phyloP scores from a whole-genome alignment of 2,329 filamentous ascomycete genomes.

The Lasiodiplodia hormozganensis region DNA sequence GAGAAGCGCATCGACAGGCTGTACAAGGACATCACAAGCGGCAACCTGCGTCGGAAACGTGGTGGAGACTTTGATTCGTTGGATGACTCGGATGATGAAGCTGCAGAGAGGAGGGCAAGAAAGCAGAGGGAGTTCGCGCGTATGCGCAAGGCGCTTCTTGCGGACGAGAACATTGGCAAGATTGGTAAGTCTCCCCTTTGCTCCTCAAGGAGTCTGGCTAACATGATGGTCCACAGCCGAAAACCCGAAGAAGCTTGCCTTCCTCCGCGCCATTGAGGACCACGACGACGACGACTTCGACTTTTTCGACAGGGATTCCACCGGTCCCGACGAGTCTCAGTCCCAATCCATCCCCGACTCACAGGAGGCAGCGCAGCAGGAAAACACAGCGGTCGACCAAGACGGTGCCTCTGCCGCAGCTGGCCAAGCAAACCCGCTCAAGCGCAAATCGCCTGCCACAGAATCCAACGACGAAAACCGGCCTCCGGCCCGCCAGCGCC shows the following conservation, averaged over 20 bases:
- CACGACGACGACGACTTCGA: slow-evolving; percentile 74
- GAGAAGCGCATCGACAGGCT: slow-evolving; percentile 90
- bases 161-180: slow-evolving; percentile 89
- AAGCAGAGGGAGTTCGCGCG: slow-evolving; percentile 89
- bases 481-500: slow-evolving; percentile 67
- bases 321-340: slow-evolving; percentile 41
- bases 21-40: slow-evolving; percentile 90
- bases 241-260: slow-evolving; percentile 87
- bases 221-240: slow-evolving; percentile 59
- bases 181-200: slow-evolving; percentile 54
- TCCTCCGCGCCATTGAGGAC: slow-evolving; percentile 89
- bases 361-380: slow-evolving; percentile 40
- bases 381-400: background rate
- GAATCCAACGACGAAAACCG: slow-evolving; percentile 48
- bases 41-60: slow-evolving; percentile 82
- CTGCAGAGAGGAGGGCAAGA: slow-evolving; percentile 73
- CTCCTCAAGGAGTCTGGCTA: background rate
- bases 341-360: slow-evolving; percentile 45
- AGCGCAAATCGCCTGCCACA: slow-evolving; percentile 51
- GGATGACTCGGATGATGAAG: slow-evolving; percentile 91
- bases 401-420: background rate
- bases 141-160: slow-evolving; percentile 86
- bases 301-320: slow-evolving; percentile 61
- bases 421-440: slow-evolving; percentile 39
- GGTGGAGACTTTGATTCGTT: slow-evolving; percentile 77